Conservation (phyloP, 2,329 filamentous ascomycete genomes). For the Aspergillus oerlinghausenensis region DNA sequence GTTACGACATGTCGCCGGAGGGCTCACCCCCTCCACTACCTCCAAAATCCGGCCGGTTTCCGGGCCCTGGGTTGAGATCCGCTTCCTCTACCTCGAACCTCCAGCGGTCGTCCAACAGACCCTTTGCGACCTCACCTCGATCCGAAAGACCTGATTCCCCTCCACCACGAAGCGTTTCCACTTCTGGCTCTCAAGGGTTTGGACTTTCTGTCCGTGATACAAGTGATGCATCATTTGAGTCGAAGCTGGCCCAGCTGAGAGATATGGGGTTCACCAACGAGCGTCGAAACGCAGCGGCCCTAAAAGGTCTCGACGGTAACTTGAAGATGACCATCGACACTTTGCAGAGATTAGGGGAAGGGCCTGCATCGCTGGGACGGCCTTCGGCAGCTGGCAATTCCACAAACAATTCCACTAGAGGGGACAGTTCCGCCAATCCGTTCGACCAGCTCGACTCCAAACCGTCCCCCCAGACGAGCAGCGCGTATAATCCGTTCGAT, state of each 20-base stretch:
- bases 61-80: slow-evolving; percentile 62
- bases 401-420: slow-evolving; percentile 18
- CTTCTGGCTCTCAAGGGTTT: slow-evolving; percentile 48
- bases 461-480: slow-evolving; percentile 25
- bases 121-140: slow-evolving; percentile 37
- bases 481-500: slow-evolving; percentile 67
- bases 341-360: slow-evolving; percentile 76
- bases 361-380: slow-evolving; percentile 49
- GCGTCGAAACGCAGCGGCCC: slow-evolving; percentile 71
- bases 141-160: slow-evolving; percentile 23
- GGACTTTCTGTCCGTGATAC: slow-evolving; percentile 60
- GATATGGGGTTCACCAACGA: slow-evolving; percentile 92
- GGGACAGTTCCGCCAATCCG: slow-evolving; percentile 55
- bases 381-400: slow-evolving; percentile 44
- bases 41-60: slow-evolving; percentile 57
- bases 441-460: slow-evolving; percentile 55
- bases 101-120: slow-evolving; percentile 53
- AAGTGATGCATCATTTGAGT: slow-evolving; percentile 51
- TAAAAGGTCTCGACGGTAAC: slow-evolving; percentile 80
- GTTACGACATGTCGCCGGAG: slow-evolving; percentile 51
- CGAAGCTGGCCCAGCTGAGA: slow-evolving; percentile 69
- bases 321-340: slow-evolving; percentile 82
- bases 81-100: slow-evolving; percentile 66
- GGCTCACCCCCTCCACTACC: slow-evolving; percentile 55
- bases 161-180: slow-evolving; percentile 19